Evolutionary conservation across 2,329 filamentous ascomycete genomes (phyloP), one percentile per base, ranked within the genome.

Genomic region (Cucurbitaria berberidis): DNA sequence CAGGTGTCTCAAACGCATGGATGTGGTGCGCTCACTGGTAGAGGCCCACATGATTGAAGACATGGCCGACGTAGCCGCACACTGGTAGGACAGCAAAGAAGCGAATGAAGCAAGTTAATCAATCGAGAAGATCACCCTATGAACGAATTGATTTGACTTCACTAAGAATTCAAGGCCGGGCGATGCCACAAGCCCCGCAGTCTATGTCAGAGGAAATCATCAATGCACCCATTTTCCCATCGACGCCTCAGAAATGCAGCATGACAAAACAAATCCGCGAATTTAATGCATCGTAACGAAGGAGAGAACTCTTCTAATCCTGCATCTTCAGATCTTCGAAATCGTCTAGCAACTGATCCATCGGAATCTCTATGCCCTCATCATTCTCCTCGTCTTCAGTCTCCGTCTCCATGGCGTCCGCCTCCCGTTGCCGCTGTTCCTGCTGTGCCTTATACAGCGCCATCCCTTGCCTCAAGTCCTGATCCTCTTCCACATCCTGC

Each of bases 401-500:
- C 55, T 84, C 87, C 45, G 88, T 80, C 67, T 86, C 89, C 84
- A 89, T 89, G 67, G 84, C 85, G 53, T 89, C 86, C 1, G 72
- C 74, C 29, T 86, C 83, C 62, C 85, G 82, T 69, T 79, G 78
- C 67, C 78, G 74, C 69, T 86, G 82, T 65, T 79, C 78, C 68
- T 80, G 75, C 80, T 82, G 77, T 30, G 77, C 77, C 72, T 93
- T 96, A 80, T 96, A 99, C 67, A 99, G 75, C 40, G 91, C 90
- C 72, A 99, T 80, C 1, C 91, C 92, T 38, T 87, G 84, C 49
- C 95, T 84, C 63, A 97, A 82, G 70, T 99, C 95, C 46, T 89
- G 84, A 74, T 99, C 95, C 73, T 98, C 93, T 77, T 99, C 96
- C 10, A 99, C 91, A 75, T 99, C 95, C 40, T 89, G 88, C 81